Percentiles rank a stretch among this genome's conserved stretches.
phyloP scores from a whole-genome alignment of 495 filamentous ascomycete species.

The Penicillium robsamsonii region DNA sequence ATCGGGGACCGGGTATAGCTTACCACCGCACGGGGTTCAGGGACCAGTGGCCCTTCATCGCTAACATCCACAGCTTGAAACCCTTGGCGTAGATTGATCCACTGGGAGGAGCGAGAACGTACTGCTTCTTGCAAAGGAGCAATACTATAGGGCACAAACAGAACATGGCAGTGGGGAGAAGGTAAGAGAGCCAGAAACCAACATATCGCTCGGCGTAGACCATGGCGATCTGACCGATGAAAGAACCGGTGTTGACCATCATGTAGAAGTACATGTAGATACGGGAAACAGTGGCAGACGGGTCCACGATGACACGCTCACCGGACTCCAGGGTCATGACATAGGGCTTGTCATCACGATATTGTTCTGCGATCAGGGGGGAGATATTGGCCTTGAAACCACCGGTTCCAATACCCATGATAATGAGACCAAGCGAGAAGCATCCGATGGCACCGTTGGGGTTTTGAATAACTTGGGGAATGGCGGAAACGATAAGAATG shows the following conservation, averaged over 20 bases:
- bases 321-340: conserved; percentile 50
- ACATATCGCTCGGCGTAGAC: conserved; percentile 57
- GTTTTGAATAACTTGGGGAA: conserved; percentile 42
- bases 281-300: conserved; percentile 53
- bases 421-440: conserved; percentile 61
- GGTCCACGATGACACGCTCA: conserved; percentile 68
- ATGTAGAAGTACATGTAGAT: conserved; percentile 46
- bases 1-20: neutral
- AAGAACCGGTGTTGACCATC: conserved; percentile 57
- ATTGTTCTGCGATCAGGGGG: conserved; percentile 53
- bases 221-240: conserved; percentile 34
- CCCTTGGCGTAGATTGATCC: conserved; percentile 63
- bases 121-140: conserved; percentile 57
- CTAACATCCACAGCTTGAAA: conserved; percentile 52
- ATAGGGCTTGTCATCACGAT: conserved; percentile 43
- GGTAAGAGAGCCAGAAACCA: conserved; percentile 76
- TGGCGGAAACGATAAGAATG: conserved; percentile 59
- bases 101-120: conserved; percentile 55
- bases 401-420: conserved; percentile 53
- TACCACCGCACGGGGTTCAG: conserved; percentile 46
- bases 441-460: conserved; percentile 44
- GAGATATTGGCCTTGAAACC: conserved; percentile 68
- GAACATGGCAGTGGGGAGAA: conserved; percentile 61
- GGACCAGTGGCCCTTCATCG: conserved; percentile 64
- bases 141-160: conserved; percentile 63